Base-by-base conservation (phyloP, 305 asterid genomes). In the Solanum aculeatissimum region DNA sequence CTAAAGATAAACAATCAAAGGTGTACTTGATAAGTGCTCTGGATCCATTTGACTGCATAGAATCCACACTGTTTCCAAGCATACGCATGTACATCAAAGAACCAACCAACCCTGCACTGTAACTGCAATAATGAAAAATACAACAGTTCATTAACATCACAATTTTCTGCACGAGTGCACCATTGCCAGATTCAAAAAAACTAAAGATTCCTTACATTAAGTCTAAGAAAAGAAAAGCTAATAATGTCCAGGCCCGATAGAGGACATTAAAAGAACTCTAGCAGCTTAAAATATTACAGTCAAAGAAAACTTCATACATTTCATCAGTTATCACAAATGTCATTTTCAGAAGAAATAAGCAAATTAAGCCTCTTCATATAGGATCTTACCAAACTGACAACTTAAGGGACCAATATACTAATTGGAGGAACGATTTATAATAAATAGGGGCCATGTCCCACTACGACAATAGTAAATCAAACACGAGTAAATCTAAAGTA, bases 11-110 rank as follows among this genome's bases (percentile, higher is more conserved):
- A 63, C 9, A 70, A 58, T 75, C 13, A 66, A 80, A 85, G 62
- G 83, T 91, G 82, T 93, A 96, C 99, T 96, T 93, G 89, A 94
- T 71, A 53, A 96, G 89, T 70, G 97, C 97, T 89, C 70, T 91
- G 74, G 98, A 93, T 91, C 98, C 99, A 85, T 91, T 98, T 45
- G 97, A 96, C 65, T 21, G 80, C 95, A 96, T 90, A 77, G 97
- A 89, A 88, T 96, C 99, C 72, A 96, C 88, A 81, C 90, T 93
- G 86, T 90, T 96, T 42, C 99, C 98, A 42, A 96, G 99, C 99
- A 96, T 95, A 85, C 97, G 91, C 91, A 96, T 91, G 92, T 96
- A 96, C 35, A 88, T 97, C 90, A 96, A 87, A 43, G 98, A 89
- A 87, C 99, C 99, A 84, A 95, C 90, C 82, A 92, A 86, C 51